phyloP scores from a whole-genome alignment of 2,329 filamentous ascomycete genomes.

The Paecilomyces sp. region DNA sequence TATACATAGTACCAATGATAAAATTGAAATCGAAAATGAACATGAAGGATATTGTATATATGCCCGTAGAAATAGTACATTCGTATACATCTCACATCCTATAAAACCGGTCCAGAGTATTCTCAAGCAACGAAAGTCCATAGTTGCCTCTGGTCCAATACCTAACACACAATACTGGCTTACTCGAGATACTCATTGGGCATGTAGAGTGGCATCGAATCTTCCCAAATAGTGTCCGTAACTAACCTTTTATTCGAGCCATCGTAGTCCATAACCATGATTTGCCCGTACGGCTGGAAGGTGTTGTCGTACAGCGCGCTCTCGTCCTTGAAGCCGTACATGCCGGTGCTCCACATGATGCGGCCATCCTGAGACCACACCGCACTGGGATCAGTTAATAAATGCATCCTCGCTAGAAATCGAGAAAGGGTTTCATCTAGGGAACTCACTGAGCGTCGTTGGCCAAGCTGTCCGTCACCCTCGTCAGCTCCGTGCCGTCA shows the following conservation, averaged over 20 bases:
- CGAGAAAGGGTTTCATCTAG: too few species aligned
- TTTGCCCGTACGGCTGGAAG: conserved; percentile 41
- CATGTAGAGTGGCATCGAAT: conserved; percentile 22
- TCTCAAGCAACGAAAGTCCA: too few species aligned
- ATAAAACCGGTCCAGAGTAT: too few species aligned
- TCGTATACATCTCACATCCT: too few species aligned
- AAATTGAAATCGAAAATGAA: too few species aligned
- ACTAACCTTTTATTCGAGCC: conserved; percentile 24
- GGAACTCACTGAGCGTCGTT: conserved; percentile 33
- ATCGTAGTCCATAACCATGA: conserved; percentile 38
- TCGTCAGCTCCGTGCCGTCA: conserved; percentile 30
- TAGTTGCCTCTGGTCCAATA: too few species aligned
- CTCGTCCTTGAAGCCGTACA: conserved; percentile 40
- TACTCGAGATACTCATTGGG: conserved; percentile 5
- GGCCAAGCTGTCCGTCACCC: conserved; percentile 26
- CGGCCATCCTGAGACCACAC: conserved; percentile 37
- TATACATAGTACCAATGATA: too few species aligned
- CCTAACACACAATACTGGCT: too few species aligned
- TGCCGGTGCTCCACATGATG: conserved; percentile 36
- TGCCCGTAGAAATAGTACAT: too few species aligned
- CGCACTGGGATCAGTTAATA: conserved; percentile 13
- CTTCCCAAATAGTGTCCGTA: conserved; percentile 24
- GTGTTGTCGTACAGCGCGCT: conserved; percentile 35
- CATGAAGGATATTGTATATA: too few species aligned
- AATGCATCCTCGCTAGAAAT: not conserved